These are phyloP conservation scores for Cytospora piceae DNA, from an alignment of 2,329 filamentous ascomycete species.

Conservation along the genomic window DNA sequence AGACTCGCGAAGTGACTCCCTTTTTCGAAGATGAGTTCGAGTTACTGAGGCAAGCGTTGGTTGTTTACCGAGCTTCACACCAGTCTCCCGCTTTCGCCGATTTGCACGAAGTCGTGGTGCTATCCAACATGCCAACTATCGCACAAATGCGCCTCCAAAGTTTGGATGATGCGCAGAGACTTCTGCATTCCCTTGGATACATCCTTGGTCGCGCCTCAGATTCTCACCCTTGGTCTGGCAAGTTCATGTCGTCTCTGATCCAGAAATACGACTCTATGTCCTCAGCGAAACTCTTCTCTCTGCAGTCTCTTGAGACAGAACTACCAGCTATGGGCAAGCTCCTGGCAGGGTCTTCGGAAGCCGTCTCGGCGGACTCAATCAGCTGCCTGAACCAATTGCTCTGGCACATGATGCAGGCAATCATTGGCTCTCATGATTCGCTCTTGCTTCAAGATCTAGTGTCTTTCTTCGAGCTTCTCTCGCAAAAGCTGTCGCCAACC, in stretches of 20 bases:
- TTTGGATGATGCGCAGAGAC: slow-evolving; percentile 42
- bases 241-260: slow-evolving; percentile 57
- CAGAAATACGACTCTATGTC: slow-evolving; percentile 56
- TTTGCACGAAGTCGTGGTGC: slow-evolving; percentile 49
- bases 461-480: slow-evolving; percentile 34
- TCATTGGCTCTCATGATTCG: slow-evolving; percentile 46
- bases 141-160: slow-evolving; percentile 50
- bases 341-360: slow-evolving; percentile 52
- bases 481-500: slow-evolving; percentile 26
- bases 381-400: slow-evolving; percentile 53
- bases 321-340: slow-evolving; percentile 63
- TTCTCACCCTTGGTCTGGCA: slow-evolving; percentile 51
- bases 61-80: slow-evolving; percentile 44
- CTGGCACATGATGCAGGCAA: slow-evolving; percentile 48
- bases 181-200: slow-evolving; percentile 53
- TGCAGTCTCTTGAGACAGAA: slow-evolving; percentile 68
- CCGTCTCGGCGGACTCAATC: slow-evolving; percentile 56
- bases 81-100: slow-evolving; percentile 33
- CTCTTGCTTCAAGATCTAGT: slow-evolving; percentile 37
- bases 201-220: slow-evolving; percentile 42
- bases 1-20: slow-evolving; percentile 47
- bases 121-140: slow-evolving; percentile 51
- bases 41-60: slow-evolving; percentile 55
- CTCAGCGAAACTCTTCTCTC: slow-evolving; percentile 60
- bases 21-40: slow-evolving; percentile 62